Conservation (phyloP, 2,329 filamentous ascomycete species). For the Talaromyces pinophilus region DNA sequence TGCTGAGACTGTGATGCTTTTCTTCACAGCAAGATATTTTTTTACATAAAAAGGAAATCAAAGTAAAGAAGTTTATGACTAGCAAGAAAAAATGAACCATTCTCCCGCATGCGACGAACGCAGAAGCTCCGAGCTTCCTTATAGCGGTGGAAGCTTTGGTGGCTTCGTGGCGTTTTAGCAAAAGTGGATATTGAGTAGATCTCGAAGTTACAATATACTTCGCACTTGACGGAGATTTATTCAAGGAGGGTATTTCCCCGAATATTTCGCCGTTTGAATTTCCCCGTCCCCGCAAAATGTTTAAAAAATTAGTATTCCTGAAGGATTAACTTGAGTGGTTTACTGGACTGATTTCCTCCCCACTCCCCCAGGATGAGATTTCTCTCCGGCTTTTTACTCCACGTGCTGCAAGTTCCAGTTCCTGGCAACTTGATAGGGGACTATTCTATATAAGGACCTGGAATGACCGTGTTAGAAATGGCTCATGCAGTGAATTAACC, state of each 20-base stretch:
- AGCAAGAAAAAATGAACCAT: background rate
- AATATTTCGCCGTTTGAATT: background rate
- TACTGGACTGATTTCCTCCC: background rate
- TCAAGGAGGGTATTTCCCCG: background rate
- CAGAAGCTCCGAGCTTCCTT: background rate
- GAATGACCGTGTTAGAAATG: background rate
- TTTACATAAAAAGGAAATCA: background rate
- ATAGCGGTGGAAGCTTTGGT: background rate
- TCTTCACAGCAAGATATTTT: background rate
- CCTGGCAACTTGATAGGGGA: background rate
- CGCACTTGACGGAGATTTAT: background rate
- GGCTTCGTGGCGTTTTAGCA: background rate
- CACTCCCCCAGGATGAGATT: background rate
- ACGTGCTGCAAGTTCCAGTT: background rate
- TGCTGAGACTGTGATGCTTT: background rate
- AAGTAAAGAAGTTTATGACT: background rate
- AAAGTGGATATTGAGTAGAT: background rate
- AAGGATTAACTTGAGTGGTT: background rate
- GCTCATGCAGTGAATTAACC: background rate
- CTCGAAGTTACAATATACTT: background rate
- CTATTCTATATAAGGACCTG: background rate
- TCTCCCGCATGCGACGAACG: background rate
- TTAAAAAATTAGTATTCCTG: background rate
- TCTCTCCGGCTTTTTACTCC: background rate
- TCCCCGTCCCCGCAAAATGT: slow-evolving; percentile 1